These are phyloP conservation scores for Atalantia buxifolia DNA, from an alignment of 345 rosid species.

Conservation along the genomic window DNA sequence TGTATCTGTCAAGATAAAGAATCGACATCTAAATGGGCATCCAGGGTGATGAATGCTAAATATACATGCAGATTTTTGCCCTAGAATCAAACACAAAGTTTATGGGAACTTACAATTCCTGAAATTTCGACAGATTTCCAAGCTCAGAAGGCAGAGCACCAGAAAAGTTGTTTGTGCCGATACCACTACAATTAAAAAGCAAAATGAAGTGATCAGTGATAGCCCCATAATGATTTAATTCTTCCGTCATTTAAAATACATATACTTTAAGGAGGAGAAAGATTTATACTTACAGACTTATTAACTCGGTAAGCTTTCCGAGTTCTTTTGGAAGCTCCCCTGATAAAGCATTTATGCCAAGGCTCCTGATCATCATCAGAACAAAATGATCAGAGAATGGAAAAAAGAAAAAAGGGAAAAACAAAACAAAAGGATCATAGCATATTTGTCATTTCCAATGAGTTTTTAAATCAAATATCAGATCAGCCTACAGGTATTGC, in stretches of 20 bases:
- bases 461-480: background rate
- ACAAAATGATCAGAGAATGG: background rate
- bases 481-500: slow-evolving; percentile 57
- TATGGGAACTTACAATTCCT: slow-evolving; percentile 48
- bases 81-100: background rate
- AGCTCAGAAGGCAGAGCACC: slow-evolving; percentile 67
- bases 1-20: slow-evolving; percentile 34
- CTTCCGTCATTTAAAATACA: too few species aligned
- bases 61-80: too few species aligned
- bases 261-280: too few species aligned
- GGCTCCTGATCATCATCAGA: slow-evolving; percentile 27
- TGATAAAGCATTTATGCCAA: slow-evolving; percentile 53
- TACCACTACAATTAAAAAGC: slow-evolving; percentile 23
- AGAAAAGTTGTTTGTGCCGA: slow-evolving; percentile 58
- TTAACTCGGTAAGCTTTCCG: slow-evolving; percentile 53
- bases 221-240: background rate
- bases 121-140: slow-evolving; percentile 46
- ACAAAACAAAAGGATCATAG: too few species aligned
- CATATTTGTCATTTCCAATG: background rate
- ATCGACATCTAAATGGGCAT: background rate
- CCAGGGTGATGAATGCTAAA: too few species aligned
- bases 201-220: background rate
- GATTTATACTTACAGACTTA: slow-evolving; percentile 25
- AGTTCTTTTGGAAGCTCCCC: slow-evolving; percentile 72
- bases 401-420: background rate